Conservation (phyloP, 495 filamentous ascomycete species). For the Penicillium samsonianum region DNA sequence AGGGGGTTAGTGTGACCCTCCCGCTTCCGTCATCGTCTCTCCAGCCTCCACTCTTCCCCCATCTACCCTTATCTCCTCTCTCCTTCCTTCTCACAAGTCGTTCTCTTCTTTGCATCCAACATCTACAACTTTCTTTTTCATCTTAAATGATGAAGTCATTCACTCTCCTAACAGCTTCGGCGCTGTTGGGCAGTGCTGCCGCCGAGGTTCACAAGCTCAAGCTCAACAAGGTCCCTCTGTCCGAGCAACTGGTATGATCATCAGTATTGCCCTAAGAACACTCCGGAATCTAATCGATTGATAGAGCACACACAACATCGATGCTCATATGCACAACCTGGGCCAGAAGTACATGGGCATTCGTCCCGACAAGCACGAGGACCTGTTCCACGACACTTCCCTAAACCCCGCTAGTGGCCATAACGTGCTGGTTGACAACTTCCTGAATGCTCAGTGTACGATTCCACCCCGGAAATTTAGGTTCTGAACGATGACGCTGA, state of each 20-base stretch:
- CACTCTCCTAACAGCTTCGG: conserved; percentile 70
- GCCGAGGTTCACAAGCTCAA: conserved; percentile 91
- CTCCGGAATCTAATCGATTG: conserved; percentile 20
- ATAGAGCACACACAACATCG: conserved; percentile 75
- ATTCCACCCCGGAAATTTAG: not conserved
- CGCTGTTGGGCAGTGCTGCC: conserved; percentile 79
- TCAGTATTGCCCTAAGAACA: conserved; percentile 1
- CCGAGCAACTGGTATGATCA: conserved; percentile 82
- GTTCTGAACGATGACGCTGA: conserved; percentile 20
- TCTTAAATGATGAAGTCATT: conserved; percentile 74
- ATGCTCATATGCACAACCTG: conserved; percentile 75
- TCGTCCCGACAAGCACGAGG: conserved; percentile 64
- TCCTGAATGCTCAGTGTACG: conserved; percentile 98
- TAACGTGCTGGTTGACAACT: conserved; percentile 90
- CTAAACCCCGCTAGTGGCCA: conserved; percentile 69
- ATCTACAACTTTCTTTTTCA: conserved; percentile 7
- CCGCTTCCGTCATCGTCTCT: conserved; percentile 30
- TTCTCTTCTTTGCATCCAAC: conserved; percentile 23
- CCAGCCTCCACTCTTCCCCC: conserved; percentile 19
- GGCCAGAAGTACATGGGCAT: conserved; percentile 86
- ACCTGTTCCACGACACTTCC: conserved; percentile 76
- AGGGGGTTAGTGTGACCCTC: conserved; percentile 13
- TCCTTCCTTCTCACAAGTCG: conserved; percentile 25
- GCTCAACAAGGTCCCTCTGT: conserved; percentile 91
- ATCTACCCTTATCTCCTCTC: conserved; percentile 28